phyloP scores from a whole-genome alignment of 306 rosid genomes.

The Inga leiocalycina region DNA sequence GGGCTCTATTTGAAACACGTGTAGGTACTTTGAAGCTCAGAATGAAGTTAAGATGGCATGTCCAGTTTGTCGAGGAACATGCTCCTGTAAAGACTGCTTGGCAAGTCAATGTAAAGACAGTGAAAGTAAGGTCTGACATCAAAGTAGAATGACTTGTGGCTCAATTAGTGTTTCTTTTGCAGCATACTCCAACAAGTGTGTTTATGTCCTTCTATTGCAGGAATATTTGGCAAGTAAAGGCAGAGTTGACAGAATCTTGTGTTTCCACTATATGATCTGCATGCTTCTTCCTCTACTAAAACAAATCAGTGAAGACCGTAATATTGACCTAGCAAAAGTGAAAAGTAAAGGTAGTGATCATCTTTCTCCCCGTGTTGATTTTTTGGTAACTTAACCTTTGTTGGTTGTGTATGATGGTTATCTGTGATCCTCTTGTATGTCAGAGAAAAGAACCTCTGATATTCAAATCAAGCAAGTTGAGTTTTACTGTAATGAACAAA shows the following conservation, averaged over 20 bases:
- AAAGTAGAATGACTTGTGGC: constrained; percentile 41
- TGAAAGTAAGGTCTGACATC: constrained; percentile 98
- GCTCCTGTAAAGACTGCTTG: constrained; percentile 83
- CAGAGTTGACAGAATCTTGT: constrained; percentile 70
- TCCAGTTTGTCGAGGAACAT: constrained; percentile 90
- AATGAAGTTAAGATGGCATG: constrained; percentile 86
- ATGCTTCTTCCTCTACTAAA: constrained; percentile 89
- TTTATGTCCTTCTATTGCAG: constrained; percentile 53
- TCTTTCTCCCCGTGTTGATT: constrained; percentile 23
- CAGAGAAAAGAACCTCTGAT: constrained; percentile 68
- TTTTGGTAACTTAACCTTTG: constrained; percentile 31
- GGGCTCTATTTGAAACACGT: constrained; percentile 33
- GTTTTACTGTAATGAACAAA: constrained; percentile 49
- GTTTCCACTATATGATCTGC: constrained; percentile 80
- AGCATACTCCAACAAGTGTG: constrained; percentile 38
- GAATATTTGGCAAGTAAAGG: constrained; percentile 57
- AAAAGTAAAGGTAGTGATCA: constrained; percentile 56
- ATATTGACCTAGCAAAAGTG: constrained; percentile 72
- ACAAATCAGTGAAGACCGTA: constrained; percentile 64
- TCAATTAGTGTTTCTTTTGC: constrained; percentile 29
- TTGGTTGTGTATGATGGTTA: background rate
- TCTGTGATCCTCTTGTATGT: constrained; percentile 32
- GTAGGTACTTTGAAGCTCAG: constrained; percentile 74
- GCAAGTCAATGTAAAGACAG: constrained; percentile 62
- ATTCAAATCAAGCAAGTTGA: constrained; percentile 74